Evolutionary conservation across 306 rosid species (phyloP), one percentile per base, ranked within the genome.

Genomic region (Chamaecrista fasciculata): DNA sequence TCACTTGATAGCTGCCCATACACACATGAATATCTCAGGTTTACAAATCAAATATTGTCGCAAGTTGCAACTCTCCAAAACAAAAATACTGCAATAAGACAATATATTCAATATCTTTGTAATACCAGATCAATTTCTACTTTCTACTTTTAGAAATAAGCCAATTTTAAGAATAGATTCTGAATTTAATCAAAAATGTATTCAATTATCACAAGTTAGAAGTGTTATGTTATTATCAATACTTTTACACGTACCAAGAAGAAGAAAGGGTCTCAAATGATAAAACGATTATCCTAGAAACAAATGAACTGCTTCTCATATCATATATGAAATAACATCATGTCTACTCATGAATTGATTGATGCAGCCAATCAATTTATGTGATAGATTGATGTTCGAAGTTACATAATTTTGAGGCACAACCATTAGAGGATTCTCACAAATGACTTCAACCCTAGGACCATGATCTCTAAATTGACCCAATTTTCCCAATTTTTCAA

Each of bases 401-500:
- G 85, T 72, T 70, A 87, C 28, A 64, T 56, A 33, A 57, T 59
- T 81, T 2, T 49, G 53, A 36, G 62, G 11, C 40, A 59, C 39
- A 62, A 62, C 36, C 39, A 34, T 34, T 34, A 25, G 72, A 18
- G 84, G 82, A 36, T 25, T 87, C 58, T 83, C 88, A 75, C 86
- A 80, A 78, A 65, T 81, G 65, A 89, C 86, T 52, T 59, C 81
- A 66, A 83, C 69, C 42, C 80, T 86, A 65, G 50, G 79, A 57
- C 73, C 69, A 72, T 70, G 84, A 80, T 89, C 92, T 70, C 80
- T 85, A 72, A 84, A 92, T 70, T 80, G 80, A 12, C 91, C 90
- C 77, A 79, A 36, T 60, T 73, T 83, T 1, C 95, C 98, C 80
- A 92, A 34, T 39, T 82, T 81, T 42, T 89, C 92, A n/a, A 92